Conservation (phyloP, 495 filamentous ascomycete species). For the Xylaria bambusicola region DNA sequence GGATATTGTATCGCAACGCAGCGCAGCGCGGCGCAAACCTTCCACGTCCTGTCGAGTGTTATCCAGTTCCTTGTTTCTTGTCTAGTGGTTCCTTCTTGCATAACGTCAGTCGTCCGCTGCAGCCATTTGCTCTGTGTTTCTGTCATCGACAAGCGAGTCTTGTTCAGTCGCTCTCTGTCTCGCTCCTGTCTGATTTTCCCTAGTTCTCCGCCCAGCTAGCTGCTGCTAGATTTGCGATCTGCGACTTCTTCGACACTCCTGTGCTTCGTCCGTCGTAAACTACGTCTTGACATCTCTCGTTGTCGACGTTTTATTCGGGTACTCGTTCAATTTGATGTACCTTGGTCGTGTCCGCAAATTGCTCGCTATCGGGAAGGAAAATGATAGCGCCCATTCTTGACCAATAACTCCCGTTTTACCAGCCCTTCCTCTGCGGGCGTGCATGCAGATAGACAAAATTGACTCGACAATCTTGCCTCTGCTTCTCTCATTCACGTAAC, state of each 20-base stretch:
- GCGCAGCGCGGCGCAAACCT: constrained; percentile 4
- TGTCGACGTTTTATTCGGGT: too few species aligned
- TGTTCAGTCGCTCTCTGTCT: constrained; percentile 1
- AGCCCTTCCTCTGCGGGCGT: neutral
- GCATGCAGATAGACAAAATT: neutral
- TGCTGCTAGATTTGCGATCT: constrained; percentile 2
- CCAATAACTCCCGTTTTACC: constrained; percentile 6
- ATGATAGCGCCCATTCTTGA: constrained; percentile 7
- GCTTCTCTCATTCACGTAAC: constrained; percentile 3
- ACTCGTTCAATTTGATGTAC: neutral
- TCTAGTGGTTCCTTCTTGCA: neutral
- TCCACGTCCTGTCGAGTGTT: neutral
- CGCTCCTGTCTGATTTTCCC: neutral
- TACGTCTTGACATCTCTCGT: too few species aligned
- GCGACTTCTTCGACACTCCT: neutral
- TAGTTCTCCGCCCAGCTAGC: neutral
- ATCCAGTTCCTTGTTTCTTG: neutral
- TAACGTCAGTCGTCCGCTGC: neutral
- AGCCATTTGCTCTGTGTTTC: neutral
- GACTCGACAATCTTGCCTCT: constrained; percentile 5
- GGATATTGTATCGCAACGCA: constrained; percentile 1
- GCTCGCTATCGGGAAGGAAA: neutral
- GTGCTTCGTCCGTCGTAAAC: neutral
- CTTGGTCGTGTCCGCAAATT: constrained; percentile 2
- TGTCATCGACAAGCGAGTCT: neutral